phyloP scores from a whole-genome alignment of 108 stramenopile genomes.

The Pseudonitzschia delicatissima region DNA sequence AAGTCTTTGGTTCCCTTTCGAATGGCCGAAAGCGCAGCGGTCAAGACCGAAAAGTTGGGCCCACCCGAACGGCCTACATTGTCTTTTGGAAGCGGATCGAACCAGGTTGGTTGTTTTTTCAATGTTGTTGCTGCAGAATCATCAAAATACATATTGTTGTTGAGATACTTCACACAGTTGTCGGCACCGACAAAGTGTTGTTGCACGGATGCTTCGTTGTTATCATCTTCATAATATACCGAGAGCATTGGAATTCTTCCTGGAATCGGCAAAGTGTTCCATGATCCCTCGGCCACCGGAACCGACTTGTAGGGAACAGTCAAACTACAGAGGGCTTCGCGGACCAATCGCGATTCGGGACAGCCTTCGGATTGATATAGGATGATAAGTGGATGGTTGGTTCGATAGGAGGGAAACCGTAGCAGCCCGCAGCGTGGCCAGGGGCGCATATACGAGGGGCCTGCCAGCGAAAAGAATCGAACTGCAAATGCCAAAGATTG shows the following conservation, averaged over 20 bases:
- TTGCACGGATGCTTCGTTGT: background rate
- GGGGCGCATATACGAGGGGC: conserved; percentile 27
- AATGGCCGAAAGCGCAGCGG: conserved; percentile 28
- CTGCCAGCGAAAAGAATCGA: conserved; percentile 19
- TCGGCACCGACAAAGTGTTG: conserved; percentile 1
- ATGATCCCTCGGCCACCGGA: conserved; percentile 13
- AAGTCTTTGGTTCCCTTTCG: conserved; percentile 13
- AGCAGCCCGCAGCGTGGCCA: conserved; percentile 25
- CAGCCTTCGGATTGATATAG: conserved; percentile 34
- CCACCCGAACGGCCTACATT: background rate
- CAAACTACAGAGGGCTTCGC: conserved; percentile 21
- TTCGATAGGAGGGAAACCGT: background rate
- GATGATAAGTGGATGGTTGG: background rate
- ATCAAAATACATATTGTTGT: background rate
- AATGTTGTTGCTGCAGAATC: background rate
- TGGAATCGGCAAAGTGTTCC: background rate
- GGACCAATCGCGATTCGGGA: conserved; percentile 28
- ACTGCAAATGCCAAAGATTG: conserved; percentile 19
- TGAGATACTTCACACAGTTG: conserved; percentile 8
- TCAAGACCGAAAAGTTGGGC: background rate
- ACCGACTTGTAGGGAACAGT: conserved; percentile 25
- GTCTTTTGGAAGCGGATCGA: conserved; percentile 12
- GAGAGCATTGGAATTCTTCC: background rate
- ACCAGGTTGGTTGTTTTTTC: background rate
- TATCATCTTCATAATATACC: background rate